Evolutionary conservation across 495 filamentous ascomycete genomes (phyloP).

Genomic region (Baudoinia panamericana): DNA sequence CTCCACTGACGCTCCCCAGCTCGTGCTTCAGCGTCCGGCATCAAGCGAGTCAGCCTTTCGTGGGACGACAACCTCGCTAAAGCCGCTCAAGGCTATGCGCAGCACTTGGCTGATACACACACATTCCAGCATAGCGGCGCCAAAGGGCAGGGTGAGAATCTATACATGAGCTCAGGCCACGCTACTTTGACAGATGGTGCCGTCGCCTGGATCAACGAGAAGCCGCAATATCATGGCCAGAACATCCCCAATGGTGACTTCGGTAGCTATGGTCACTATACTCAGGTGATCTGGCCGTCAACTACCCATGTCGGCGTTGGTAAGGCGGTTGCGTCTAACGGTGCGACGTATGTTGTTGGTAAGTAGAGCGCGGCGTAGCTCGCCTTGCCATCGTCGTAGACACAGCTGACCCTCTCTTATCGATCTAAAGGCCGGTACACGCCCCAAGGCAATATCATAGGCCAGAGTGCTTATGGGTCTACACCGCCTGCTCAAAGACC

Average conservation of each 20-base stretch:
- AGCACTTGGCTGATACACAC: conserved; percentile 24
- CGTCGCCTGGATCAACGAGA: conserved; percentile 27
- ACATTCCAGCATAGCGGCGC: conserved; percentile 28
- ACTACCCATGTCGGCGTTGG: conserved; percentile 31
- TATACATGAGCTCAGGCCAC: conserved; percentile 23
- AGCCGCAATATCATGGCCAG: conserved; percentile 30
- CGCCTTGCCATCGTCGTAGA: no score
- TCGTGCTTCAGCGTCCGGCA: no score
- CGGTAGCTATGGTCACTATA: conserved; percentile 28
- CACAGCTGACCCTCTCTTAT: no score
- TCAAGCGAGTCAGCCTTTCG: no score
- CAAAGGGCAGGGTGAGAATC: conserved; percentile 31
- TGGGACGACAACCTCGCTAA: conserved; percentile 30
- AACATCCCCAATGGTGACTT: conserved; percentile 30
- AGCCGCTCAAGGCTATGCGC: conserved; percentile 26
- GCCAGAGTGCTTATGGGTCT: no score
- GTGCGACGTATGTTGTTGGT: conserved; percentile 30
- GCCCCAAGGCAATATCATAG: no score
- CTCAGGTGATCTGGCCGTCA: conserved; percentile 28
- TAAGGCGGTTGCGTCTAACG: conserved; percentile 22
- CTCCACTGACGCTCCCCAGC: no score
- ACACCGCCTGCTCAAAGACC: no score
- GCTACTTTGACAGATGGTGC: conserved; percentile 12
- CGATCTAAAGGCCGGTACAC: no score
- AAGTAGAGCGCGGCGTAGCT: no score